Percentiles rank a stretch among this genome's conserved stretches.
These are phyloP conservation scores for Metarhizium humberi DNA, from an alignment of 2,329 filamentous ascomycete species.

Conservation along the genomic window DNA sequence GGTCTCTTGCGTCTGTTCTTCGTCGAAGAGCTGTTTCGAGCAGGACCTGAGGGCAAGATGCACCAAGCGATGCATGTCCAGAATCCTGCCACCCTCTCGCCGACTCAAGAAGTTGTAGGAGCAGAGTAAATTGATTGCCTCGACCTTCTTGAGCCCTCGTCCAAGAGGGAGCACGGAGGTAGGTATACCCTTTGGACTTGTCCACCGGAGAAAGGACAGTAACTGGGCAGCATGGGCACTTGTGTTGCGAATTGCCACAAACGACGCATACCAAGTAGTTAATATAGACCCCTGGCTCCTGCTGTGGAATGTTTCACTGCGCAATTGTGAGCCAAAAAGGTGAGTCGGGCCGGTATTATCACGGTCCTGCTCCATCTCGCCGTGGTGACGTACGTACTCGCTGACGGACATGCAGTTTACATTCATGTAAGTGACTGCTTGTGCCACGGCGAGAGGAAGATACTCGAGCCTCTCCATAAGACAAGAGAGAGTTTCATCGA, in stretches of 20 bases:
- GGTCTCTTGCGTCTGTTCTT: too few relatives aligned
- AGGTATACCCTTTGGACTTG: slow-evolving; percentile 16
- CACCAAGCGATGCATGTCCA: background rate
- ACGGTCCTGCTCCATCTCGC: slow-evolving; percentile 17
- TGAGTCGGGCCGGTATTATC: background rate
- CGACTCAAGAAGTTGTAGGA: background rate
- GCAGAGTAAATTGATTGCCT: background rate
- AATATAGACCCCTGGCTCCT: background rate
- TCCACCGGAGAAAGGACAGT: slow-evolving; percentile 30
- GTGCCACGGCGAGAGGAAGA: slow-evolving; percentile 29
- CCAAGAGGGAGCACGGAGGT: background rate
- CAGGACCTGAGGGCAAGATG: background rate
- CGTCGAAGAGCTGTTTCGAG: too few relatives aligned
- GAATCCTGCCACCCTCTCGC: background rate
- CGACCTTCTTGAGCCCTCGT: background rate
- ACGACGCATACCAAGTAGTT: background rate
- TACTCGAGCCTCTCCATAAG: slow-evolving; percentile 17
- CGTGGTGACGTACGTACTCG: slow-evolving; percentile 24
- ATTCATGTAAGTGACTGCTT: slow-evolving; percentile 33
- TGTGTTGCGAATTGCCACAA: slow-evolving; percentile 12
- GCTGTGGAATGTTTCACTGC: background rate
- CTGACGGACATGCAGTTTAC: slow-evolving; percentile 13
- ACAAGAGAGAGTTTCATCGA: background rate
- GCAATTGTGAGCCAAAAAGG: background rate
- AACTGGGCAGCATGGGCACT: slow-evolving; percentile 21